Evolutionary conservation across 2,329 filamentous ascomycete species (phyloP), one percentile per base, ranked within the genome.

Genomic region (Passalora sequoiae): DNA sequence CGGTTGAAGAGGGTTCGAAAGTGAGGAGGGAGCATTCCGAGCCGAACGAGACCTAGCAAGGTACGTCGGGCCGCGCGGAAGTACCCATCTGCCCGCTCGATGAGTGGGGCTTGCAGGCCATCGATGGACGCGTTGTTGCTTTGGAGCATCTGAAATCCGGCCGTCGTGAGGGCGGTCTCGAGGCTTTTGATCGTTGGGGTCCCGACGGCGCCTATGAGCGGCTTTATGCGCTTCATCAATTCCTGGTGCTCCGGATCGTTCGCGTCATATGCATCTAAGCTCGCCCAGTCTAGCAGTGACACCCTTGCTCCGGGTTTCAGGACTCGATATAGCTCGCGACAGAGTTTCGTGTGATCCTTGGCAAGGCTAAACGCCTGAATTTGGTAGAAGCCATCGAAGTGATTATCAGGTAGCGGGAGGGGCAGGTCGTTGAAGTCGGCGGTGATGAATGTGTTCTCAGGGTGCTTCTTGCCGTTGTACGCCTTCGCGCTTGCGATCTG

Each of bases 301-400:
- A 60, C 38, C 6, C 53, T 50, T 2, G 58, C 52, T 15, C 58
- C 58, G 13, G 58, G 58, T 30, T 56, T 58, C 17, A 60, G 46
- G 7, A 60, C 47, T 13, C 58, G 48, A 39, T 49, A 52, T 6
- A 60, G 46, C 36, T 60, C 58, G 21, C 39, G 27, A 33, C 46
- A 55, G 2, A 59, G 45, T 20, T 48, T 46, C 2, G 46, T 31
- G 29, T 56, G 50, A 40, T 59, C 55, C 33, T 57, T 57, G 33
- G 51, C 55, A 6, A 60, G 43, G 33, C 52, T 56, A 49, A 60
- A 58, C 16, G 58, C 58, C 38, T 60, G 58, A 22, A 60, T 59
- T 38, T 60, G 52, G 44, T 60, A 60, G 47, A 60, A 59, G 49
- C 48, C 57, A 42, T 60, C 58, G 37, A 58, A 59, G 13, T 52